Percentiles rank a stretch among this genome's conserved stretches.
Evolutionary conservation across 768 basidiomycete genomes (phyloP).

Genomic region (Macrolepiota albuminosa): DNA sequence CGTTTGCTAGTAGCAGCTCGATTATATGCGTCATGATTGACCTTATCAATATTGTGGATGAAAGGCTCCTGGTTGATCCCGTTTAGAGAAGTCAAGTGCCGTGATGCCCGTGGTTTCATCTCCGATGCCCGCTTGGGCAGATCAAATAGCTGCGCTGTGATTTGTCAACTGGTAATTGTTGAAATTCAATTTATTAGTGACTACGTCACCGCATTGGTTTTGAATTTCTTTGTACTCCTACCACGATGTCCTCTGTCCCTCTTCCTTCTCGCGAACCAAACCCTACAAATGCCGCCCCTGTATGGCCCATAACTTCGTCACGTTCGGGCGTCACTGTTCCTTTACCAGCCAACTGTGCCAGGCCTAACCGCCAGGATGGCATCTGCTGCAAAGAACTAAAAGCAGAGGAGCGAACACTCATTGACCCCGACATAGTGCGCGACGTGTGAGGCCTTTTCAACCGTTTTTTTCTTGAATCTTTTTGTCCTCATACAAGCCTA

Average conservation of each 20-base stretch:
- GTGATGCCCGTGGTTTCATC: no score
- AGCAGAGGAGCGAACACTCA: conserved; percentile 73
- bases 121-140: no score
- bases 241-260: conserved; percentile 27
- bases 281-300: conserved; percentile 39
- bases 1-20: no score
- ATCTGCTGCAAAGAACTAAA: conserved; percentile 89
- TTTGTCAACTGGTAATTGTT: not conserved
- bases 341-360: conserved; percentile 53
- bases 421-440: conserved; percentile 84
- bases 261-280: conserved; percentile 26
- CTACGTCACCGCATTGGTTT: not conserved
- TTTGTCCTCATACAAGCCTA: conserved; percentile 22
- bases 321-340: conserved; percentile 36
- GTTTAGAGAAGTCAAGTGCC: no score
- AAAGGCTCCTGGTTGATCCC: no score
- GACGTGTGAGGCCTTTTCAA: conserved; percentile 59
- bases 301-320: conserved; percentile 59
- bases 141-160: no score
- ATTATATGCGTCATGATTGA: no score
- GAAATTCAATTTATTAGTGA: not conserved
- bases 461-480: not conserved
- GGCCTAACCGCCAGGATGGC: conserved; percentile 49
- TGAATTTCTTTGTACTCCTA: not conserved
- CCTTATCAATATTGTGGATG: no score